Evolutionary conservation across 345 rosid species (phyloP).

Genomic region (Pugionium dolabratum): DNA sequence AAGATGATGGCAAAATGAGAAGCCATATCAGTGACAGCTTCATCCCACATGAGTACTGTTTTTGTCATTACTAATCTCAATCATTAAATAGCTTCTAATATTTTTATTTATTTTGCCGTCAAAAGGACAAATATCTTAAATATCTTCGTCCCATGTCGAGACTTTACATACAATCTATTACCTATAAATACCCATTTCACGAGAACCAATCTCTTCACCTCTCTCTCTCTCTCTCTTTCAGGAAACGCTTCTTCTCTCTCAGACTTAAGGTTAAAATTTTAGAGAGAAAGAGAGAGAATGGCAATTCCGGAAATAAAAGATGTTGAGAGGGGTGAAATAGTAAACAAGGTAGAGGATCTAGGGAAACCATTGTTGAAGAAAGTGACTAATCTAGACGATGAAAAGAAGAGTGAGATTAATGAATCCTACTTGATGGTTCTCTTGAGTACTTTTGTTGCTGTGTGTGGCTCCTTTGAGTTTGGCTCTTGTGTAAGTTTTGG

Average conservation of each 20-base stretch:
- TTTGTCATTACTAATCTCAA: conserved; percentile 31
- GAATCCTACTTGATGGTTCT: conserved; percentile 69
- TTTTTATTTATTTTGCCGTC: conserved; percentile 25
- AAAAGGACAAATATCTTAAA: conserved; percentile 40
- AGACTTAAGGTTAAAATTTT: neutral
- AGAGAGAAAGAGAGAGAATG: conserved; percentile 37
- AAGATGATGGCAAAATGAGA: conserved; percentile 4
- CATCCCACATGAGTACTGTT: conserved; percentile 29
- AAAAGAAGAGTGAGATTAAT: conserved; percentile 25
- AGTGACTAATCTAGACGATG: conserved; percentile 34
- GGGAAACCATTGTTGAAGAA: conserved; percentile 47
- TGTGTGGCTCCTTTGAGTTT: conserved; percentile 85
- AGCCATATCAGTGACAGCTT: conserved; percentile 38
- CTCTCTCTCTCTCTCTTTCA: conserved; percentile 20
- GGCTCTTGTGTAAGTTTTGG: conserved; percentile 82
- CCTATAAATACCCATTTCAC: conserved; percentile 35
- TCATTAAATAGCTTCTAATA: neutral
- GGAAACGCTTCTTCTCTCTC: neutral
- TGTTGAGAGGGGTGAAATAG: conserved; percentile 49
- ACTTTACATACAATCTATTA: conserved; percentile 6
- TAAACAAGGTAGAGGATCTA: conserved; percentile 45
- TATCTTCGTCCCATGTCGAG: conserved; percentile 34
- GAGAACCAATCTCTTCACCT: conserved; percentile 21
- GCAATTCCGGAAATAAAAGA: conserved; percentile 49
- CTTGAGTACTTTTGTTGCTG: conserved; percentile 76